phyloP scores from a whole-genome alignment of 352 stramenopile genomes.

The Phytophthora parvispora region DNA sequence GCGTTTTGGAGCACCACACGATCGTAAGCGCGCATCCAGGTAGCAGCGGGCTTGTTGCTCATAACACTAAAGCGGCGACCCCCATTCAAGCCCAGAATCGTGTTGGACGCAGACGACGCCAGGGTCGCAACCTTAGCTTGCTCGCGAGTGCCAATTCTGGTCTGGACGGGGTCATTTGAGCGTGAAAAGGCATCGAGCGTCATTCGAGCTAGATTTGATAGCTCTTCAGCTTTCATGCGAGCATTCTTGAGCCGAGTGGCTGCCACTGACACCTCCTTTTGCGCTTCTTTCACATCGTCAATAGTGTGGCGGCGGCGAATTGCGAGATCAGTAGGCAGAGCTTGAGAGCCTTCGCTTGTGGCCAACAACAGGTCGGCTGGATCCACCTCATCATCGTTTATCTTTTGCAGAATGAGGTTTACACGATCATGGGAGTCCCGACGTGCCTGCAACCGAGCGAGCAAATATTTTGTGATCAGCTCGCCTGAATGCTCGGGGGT shows the following conservation, averaged over 20 bases:
- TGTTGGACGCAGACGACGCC: slow-evolving; percentile 32
- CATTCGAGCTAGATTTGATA: slow-evolving; percentile 78
- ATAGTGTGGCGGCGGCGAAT: slow-evolving; percentile 83
- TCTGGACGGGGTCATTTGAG: slow-evolving; percentile 1
- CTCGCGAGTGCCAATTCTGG: slow-evolving; percentile 9
- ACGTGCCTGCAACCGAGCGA: slow-evolving; percentile 74
- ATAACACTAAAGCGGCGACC: slow-evolving; percentile 27
- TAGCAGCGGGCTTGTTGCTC: slow-evolving; percentile 37
- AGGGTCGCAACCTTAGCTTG: slow-evolving; percentile 20
- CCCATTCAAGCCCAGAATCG: slow-evolving; percentile 23
- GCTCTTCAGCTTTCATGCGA: slow-evolving; percentile 73
- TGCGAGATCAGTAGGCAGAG: slow-evolving; percentile 57
- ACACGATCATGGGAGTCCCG: slow-evolving; percentile 55
- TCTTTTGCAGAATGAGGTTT: slow-evolving; percentile 70
- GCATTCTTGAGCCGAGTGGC: slow-evolving; percentile 81
- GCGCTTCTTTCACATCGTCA: slow-evolving; percentile 80
- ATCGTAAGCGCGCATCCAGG: slow-evolving; percentile 78
- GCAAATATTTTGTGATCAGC: slow-evolving; percentile 73
- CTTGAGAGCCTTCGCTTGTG: slow-evolving; percentile 9
- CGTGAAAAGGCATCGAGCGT: slow-evolving; percentile 74
- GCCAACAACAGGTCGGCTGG: slow-evolving; percentile 52
- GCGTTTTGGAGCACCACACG: slow-evolving; percentile 72
- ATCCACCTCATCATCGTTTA: slow-evolving; percentile 75
- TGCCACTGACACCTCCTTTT: slow-evolving; percentile 77
- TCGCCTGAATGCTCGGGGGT: slow-evolving; percentile 45